Conservation (phyloP, 2,329 filamentous ascomycete species). For the Tolypocladium endophyticum region DNA sequence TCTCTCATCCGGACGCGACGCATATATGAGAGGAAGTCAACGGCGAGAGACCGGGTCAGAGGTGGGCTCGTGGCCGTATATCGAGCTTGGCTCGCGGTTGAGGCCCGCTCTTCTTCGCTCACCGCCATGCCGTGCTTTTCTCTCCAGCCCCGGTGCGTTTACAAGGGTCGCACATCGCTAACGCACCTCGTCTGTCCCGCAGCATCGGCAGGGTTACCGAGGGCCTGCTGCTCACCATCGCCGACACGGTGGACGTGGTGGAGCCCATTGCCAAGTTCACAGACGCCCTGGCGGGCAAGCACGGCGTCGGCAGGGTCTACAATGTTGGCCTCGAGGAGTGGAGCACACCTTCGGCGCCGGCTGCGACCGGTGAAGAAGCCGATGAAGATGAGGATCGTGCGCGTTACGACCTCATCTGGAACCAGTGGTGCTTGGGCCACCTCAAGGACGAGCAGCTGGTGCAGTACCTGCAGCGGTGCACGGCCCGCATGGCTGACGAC, state of each 20-base stretch:
- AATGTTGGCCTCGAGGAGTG: slow-evolving; percentile 63
- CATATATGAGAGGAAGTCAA: neutral
- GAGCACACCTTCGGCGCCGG: slow-evolving; percentile 14
- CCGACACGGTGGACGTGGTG: slow-evolving; percentile 61
- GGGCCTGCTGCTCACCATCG: slow-evolving; percentile 57
- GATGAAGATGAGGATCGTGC: slow-evolving; percentile 10
- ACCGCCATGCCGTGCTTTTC: neutral
- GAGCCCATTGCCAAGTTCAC: slow-evolving; percentile 78
- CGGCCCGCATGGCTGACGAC: slow-evolving; percentile 12
- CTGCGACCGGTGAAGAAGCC: neutral
- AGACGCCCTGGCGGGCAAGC: slow-evolving; percentile 40
- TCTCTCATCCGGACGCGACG: neutral
- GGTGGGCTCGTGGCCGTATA: neutral
- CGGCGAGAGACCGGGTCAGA: neutral
- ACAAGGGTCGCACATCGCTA: neutral
- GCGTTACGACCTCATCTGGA: slow-evolving; percentile 70
- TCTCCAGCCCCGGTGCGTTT: neutral
- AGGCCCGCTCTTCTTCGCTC: neutral
- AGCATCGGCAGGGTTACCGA: slow-evolving; percentile 72
- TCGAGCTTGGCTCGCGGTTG: neutral
- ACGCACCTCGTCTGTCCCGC: neutral
- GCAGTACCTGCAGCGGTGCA: slow-evolving; percentile 52
- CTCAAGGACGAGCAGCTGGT: slow-evolving; percentile 65
- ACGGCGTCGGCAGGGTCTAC: slow-evolving; percentile 50
- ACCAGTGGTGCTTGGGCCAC: slow-evolving; percentile 78